Percentiles rank a stretch among this genome's conserved stretches.
phyloP scores from a whole-genome alignment of 495 filamentous ascomycete genomes.

The Mycothermus thermophilus region DNA sequence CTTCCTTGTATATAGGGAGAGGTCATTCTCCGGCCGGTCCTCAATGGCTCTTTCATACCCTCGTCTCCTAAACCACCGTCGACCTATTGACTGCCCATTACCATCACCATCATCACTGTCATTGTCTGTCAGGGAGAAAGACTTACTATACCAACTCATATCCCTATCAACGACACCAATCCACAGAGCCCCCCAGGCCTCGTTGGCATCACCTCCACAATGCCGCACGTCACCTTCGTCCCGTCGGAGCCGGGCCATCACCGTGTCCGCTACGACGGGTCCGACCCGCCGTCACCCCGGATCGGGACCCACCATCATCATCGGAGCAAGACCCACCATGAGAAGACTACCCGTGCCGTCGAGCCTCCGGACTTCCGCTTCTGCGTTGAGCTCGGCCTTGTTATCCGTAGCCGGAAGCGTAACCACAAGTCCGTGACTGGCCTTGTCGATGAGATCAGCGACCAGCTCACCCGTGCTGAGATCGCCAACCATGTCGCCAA shows the following conservation, averaged over 20 bases:
- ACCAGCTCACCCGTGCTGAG: conserved; percentile 5
- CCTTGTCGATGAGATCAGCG: conserved; percentile 15
- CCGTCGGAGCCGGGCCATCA: neutral
- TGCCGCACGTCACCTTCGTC: conserved; percentile 4
- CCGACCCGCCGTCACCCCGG: neutral
- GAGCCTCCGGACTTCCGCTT: conserved; percentile 15
- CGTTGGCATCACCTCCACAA: too few relatives aligned
- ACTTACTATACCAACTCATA: too few relatives aligned
- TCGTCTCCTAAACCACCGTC: too few relatives aligned
- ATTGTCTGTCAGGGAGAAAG: too few relatives aligned
- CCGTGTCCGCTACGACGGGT: too few relatives aligned
- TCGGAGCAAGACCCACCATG: neutral
- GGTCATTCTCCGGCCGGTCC: too few relatives aligned
- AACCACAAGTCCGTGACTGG: conserved; percentile 7
- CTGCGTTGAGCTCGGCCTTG: conserved; percentile 15
- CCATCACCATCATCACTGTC: too few relatives aligned
- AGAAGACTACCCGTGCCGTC: neutral
- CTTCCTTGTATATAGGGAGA: too few relatives aligned
- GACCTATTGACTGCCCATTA: too few relatives aligned
- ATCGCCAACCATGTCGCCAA: conserved; percentile 11
- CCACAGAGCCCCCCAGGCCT: too few relatives aligned
- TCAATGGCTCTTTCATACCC: too few relatives aligned
- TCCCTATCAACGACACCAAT: too few relatives aligned
- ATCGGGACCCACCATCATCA: neutral
- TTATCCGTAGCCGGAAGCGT: conserved; percentile 15